phyloP scores from a whole-genome alignment of 1,139 yeast genomes.

The Taphrina pruni region DNA sequence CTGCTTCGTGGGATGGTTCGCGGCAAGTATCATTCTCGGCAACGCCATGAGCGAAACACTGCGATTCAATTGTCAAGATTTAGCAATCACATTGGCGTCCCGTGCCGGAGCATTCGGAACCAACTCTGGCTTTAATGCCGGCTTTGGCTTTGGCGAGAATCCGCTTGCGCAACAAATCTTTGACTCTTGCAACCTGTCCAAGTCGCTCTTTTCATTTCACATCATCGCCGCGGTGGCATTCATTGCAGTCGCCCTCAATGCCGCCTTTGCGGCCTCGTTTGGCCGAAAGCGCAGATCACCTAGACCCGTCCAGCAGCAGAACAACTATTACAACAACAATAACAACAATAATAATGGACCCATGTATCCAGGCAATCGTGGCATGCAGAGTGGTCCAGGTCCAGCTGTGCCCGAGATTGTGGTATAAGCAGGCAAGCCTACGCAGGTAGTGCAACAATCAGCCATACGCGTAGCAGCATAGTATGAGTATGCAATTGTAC shows the following conservation, averaged over 20 bases:
- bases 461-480: background rate
- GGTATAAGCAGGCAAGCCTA: background rate
- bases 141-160: slow-evolving; percentile 14
- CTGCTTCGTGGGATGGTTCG: slow-evolving; percentile 37
- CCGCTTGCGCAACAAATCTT: slow-evolving; percentile 31
- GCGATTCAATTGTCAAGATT: slow-evolving; percentile 25
- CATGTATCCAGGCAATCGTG: background rate
- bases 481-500: background rate
- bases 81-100: slow-evolving; percentile 20
- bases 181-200: slow-evolving; percentile 37
- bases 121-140: background rate
- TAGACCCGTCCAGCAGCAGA: slow-evolving; percentile 5
- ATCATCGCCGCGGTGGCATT: slow-evolving; percentile 23
- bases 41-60: slow-evolving; percentile 31
- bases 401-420: slow-evolving; percentile 19
- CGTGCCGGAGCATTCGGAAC: slow-evolving; percentile 10
- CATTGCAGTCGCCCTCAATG: slow-evolving; percentile 14
- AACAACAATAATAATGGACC: background rate
- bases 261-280: slow-evolving; percentile 26
- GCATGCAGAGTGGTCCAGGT: background rate
- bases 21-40: slow-evolving; percentile 35
- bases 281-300: slow-evolving; percentile 11
- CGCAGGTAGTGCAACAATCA: background rate
- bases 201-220: slow-evolving; percentile 34
- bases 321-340: background rate